phyloP scores from a whole-genome alignment of 1,284 basidiomycete genomes.

The Omphalotus olearius region DNA sequence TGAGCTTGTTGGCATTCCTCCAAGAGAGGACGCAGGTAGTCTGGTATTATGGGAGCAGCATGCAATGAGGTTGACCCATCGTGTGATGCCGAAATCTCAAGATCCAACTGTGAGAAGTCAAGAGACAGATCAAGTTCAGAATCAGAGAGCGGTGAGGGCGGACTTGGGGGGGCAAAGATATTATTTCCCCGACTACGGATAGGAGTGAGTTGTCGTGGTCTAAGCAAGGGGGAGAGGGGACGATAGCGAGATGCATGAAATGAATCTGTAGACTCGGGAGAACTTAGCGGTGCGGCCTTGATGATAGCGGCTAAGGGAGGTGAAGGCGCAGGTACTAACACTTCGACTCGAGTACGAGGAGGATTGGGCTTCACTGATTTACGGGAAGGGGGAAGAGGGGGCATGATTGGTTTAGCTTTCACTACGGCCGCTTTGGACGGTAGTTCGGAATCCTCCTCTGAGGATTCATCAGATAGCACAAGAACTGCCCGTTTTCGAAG shows the following conservation, averaged over 20 bases:
- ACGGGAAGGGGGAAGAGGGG: neutral
- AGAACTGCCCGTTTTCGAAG: neutral
- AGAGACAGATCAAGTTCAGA: slow-evolving; percentile 53
- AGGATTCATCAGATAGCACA: slow-evolving; percentile 5
- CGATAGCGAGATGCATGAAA: slow-evolving; percentile 1
- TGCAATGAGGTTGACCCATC: slow-evolving; percentile 12
- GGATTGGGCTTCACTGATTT: neutral
- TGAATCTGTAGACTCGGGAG: neutral
- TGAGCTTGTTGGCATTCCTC: slow-evolving; percentile 59
- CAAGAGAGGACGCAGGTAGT: slow-evolving; percentile 56
- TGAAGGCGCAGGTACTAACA: slow-evolving; percentile 7
- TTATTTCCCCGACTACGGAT: slow-evolving; percentile 43
- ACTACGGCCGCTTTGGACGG: neutral
- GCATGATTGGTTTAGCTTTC: neutral
- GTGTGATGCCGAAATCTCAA: slow-evolving; percentile 13
- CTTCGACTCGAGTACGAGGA: neutral
- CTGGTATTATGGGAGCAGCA: slow-evolving; percentile 30
- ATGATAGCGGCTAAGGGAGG: slow-evolving; percentile 5
- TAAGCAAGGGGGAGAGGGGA: slow-evolving; percentile 30
- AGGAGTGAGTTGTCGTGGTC: slow-evolving; percentile 60
- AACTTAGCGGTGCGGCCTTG: slow-evolving; percentile 5
- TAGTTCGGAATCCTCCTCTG: neutral
- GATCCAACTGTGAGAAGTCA: slow-evolving; percentile 45
- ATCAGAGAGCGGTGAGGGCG: slow-evolving; percentile 47
- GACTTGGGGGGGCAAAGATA: slow-evolving; percentile 37